Evolutionary conservation across 768 basidiomycete genomes (phyloP), one percentile per base, ranked within the genome.

Genomic region (Russula abietina): DNA sequence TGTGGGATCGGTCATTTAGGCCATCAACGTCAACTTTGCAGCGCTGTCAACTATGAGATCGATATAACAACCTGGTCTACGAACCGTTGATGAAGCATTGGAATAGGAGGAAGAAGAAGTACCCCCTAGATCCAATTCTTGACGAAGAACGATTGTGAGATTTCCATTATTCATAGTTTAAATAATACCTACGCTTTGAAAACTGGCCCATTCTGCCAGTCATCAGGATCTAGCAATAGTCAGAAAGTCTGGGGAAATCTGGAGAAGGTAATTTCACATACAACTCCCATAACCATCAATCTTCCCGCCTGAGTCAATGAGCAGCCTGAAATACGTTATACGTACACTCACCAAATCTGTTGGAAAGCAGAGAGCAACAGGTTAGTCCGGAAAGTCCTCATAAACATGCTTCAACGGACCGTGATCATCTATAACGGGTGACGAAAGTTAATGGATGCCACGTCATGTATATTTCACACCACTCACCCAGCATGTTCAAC

Each of bases 21-120:
- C 93, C 93, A 70, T 98, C 96, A 26, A 89, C 58, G 1, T 81
- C 83, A 62, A 85, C 90, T 87, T 59, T 22, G 33, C 53, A 6
- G 38, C n/a, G 4, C 46, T n/a, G 17, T 63, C 43, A 41, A 46
- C n/a, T 16, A 70, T 32, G 26, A 28, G 30, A 30, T 14, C 33
- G 30, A 54, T 62, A 30, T 61, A 49, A 46, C 50, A 58, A 59
- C 17, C 9, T 57, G 24, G 46, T 65, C 28, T 17, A 56, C 81
- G 56, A 68, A 90, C 90, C 83, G 65, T 88, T 87, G 69, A 89
- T 84, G 73, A 95, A 95, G 68, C 90, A 91, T 68, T 99, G 96
- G 78, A 99, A 98, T 1, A 99, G 79, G 26, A 96, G 78, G 76
- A 87, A 99, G 78, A 86, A 95, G 73, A 95, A 95, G 75, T 94